These are phyloP conservation scores for Aurantiochytrium sp. DNA, from an alignment of 108 stramenopile genomes.

Conservation along the genomic window DNA sequence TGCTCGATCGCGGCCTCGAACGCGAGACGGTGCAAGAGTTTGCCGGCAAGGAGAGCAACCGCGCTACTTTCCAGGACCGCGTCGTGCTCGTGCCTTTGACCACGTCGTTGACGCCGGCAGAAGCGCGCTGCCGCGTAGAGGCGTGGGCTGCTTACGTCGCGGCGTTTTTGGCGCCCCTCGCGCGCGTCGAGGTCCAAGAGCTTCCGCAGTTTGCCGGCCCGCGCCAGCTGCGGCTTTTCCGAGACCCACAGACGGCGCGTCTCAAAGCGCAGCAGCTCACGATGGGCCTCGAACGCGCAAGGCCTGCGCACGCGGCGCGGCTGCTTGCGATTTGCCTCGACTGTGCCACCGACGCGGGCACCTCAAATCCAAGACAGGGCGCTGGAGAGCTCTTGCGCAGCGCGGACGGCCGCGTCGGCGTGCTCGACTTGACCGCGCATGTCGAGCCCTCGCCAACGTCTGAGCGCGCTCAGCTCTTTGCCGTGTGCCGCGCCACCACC, in stretches of 20 bases:
- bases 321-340: not conserved
- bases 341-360: not conserved
- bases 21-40: no score
- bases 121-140: not conserved
- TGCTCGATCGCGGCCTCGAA: no score
- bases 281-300: not conserved
- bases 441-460: no score
- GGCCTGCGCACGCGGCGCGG: not conserved
- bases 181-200: not conserved
- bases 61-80: not conserved
- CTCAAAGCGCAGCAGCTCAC: not conserved
- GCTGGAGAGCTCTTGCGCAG: not conserved
- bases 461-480: not conserved
- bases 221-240: not conserved
- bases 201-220: not conserved
- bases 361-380: not conserved
- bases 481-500: not conserved
- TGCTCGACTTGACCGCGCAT: not conserved
- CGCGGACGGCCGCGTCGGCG: not conserved
- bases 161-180: not conserved
- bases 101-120: no score
- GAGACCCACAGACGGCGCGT: not conserved
- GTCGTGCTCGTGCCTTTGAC: not conserved
- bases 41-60: no score
- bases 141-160: not conserved